Evolutionary conservation across 2,329 filamentous ascomycete species (phyloP).

Genomic region (Trichoderma sp.): DNA sequence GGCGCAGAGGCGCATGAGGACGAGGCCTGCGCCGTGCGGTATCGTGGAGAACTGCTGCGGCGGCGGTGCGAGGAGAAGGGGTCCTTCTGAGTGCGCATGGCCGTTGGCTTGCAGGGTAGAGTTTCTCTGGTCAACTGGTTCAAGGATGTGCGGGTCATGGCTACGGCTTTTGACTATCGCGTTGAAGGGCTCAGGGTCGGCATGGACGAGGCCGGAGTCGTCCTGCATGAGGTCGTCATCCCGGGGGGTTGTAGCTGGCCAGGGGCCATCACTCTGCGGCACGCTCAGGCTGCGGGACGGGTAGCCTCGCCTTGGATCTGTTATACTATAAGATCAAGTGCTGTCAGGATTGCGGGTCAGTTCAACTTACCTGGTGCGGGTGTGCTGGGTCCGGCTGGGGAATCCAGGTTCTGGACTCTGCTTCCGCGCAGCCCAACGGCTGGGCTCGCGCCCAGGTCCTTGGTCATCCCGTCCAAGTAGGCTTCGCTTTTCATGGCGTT

Average conservation of each 20-base stretch:
- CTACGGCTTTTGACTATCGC: slow-evolving; percentile 26
- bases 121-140: slow-evolving; percentile 14
- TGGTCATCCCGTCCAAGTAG: slow-evolving; percentile 48
- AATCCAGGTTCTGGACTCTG: slow-evolving; percentile 59
- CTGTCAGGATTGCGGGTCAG: slow-evolving; percentile 30
- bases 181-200: background rate
- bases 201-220: background rate
- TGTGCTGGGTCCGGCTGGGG: slow-evolving; percentile 53
- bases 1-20: slow-evolving; percentile 39
- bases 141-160: slow-evolving; percentile 4
- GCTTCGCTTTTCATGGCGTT: slow-evolving; percentile 72
- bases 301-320: slow-evolving; percentile 38
- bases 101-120: slow-evolving; percentile 10
- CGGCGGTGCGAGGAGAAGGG: slow-evolving; percentile 56
- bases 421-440: slow-evolving; percentile 47
- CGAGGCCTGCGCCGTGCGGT: slow-evolving; percentile 42
- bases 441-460: slow-evolving; percentile 42
- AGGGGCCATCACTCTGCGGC: slow-evolving; percentile 12
- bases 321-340: slow-evolving; percentile 37
- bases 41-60: slow-evolving; percentile 38
- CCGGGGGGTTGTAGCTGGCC: slow-evolving; percentile 1
- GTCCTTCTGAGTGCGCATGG: slow-evolving; percentile 37
- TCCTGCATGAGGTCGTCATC: slow-evolving; percentile 6
- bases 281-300: slow-evolving; percentile 28
- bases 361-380: slow-evolving; percentile 49